These are phyloP conservation scores for Thermothielavioides terrestris DNA, from an alignment of 495 filamentous ascomycete species.

Conservation along the genomic window DNA sequence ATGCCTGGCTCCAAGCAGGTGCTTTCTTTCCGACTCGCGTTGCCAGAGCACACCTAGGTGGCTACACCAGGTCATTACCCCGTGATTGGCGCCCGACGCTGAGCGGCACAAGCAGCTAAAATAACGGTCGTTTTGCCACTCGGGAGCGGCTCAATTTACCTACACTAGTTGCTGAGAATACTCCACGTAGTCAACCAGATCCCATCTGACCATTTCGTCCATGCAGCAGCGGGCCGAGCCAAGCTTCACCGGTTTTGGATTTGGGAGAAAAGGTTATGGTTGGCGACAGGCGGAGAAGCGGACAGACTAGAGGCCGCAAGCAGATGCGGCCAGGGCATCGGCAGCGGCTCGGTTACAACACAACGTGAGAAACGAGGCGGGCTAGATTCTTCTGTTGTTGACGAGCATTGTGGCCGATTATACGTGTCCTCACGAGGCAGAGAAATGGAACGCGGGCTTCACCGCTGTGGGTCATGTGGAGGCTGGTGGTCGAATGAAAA, in stretches of 20 bases:
- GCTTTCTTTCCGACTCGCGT: not conserved
- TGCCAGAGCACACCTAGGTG: not conserved
- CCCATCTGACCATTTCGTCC: not conserved
- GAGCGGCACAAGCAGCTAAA: not conserved
- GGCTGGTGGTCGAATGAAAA: too few species aligned
- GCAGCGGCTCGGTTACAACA: not conserved
- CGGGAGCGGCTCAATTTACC: not conserved
- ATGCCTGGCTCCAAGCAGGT: too few species aligned
- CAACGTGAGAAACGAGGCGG: not conserved
- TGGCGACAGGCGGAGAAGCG: too few species aligned
- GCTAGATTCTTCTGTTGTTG: too few species aligned
- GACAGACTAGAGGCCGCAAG: not conserved
- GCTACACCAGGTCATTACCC: not conserved
- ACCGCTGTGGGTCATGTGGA: not conserved
- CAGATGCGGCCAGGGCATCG: conserved; percentile 1
- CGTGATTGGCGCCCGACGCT: not conserved
- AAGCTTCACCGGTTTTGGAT: not conserved
- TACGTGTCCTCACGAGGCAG: not conserved
- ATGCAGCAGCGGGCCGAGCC: conserved; percentile 2
- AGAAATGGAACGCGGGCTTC: not conserved
- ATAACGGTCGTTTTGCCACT: conserved; percentile 3
- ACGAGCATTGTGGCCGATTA: not conserved
- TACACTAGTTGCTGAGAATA: too few species aligned
- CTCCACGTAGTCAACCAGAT: conserved; percentile 1
- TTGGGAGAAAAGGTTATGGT: too few species aligned